A percentile compares a stretch with the other conserved stretches of the same genome.
Conservation (phyloP, 192 early-diverging fungal genomes). For the Coemansia sp. region DNA sequence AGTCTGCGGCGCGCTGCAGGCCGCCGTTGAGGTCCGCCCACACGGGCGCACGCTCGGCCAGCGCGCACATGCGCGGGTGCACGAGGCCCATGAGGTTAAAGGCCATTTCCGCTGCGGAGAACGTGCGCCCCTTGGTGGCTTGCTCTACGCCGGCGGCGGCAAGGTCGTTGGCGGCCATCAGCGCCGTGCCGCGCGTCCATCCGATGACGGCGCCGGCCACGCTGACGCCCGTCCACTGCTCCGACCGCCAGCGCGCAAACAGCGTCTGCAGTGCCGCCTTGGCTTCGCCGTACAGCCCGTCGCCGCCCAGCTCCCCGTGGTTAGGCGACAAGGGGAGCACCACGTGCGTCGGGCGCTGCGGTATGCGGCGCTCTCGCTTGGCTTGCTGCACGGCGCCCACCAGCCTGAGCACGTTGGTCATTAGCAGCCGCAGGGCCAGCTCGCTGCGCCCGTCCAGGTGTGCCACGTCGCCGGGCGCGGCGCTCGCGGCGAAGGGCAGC, state of each 20-base stretch:
- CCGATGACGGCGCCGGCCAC: slow-evolving; percentile 93
- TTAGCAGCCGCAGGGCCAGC: slow-evolving; percentile 86
- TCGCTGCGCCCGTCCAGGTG: slow-evolving; percentile 78
- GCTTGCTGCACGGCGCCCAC: slow-evolving; percentile 80
- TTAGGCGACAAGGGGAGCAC: slow-evolving; percentile 93
- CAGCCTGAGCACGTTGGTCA: slow-evolving; percentile 88
- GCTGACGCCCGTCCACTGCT: slow-evolving; percentile 81
- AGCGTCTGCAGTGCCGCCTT: slow-evolving; percentile 92
- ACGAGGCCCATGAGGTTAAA: slow-evolving; percentile 90
- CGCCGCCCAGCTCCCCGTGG: slow-evolving; percentile 90
- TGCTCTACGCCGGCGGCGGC: slow-evolving; percentile 80
- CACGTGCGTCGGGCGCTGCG: slow-evolving; percentile 81
- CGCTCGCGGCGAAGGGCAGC: slow-evolving; percentile 91
- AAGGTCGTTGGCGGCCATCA: slow-evolving; percentile 90
- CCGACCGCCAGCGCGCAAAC: slow-evolving; percentile 87
- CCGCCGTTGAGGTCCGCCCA: slow-evolving; percentile 98
- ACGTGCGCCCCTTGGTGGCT: slow-evolving; percentile 71
- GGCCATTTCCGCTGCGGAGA: slow-evolving; percentile 90
- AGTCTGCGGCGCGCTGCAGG: slow-evolving; percentile 71
- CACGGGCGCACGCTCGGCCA: slow-evolving; percentile 73
- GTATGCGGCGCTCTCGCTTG: slow-evolving; percentile 65
- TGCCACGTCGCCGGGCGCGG: slow-evolving; percentile 79
- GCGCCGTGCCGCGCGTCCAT: slow-evolving; percentile 95
- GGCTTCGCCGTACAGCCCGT: slow-evolving; percentile 92
- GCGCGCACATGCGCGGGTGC: slow-evolving; percentile 71